A percentile compares a stretch with the other conserved stretches of the same genome.
phyloP scores from a whole-genome alignment of 305 asterid genomes.

The Stenogyne calaminthoides region DNA sequence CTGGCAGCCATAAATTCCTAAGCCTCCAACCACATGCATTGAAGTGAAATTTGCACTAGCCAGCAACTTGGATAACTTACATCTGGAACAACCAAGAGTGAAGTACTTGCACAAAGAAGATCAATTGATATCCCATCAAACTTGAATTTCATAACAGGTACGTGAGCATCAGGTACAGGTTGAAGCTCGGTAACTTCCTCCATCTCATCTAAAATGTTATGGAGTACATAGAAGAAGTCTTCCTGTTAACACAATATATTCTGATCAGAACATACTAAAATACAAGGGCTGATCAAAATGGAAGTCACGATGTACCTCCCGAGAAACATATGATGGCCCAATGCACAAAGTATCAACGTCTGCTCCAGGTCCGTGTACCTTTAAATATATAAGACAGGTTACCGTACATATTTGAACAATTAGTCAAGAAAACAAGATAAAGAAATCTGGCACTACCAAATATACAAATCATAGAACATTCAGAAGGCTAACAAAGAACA shows the following conservation, averaged over 20 bases:
- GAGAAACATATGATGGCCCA: conserved; percentile 87
- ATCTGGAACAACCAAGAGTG: conserved; percentile 84
- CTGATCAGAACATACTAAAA: conserved; percentile 8
- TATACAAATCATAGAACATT: neutral
- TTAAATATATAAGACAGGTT: conserved; percentile 15
- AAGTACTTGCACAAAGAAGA: conserved; percentile 89
- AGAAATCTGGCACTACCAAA: neutral
- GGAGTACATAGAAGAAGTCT: conserved; percentile 84
- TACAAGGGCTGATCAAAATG: conserved; percentile 1
- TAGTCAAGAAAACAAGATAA: neutral
- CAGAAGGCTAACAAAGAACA: neutral
- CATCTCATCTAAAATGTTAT: conserved; percentile 62
- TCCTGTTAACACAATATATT: conserved; percentile 46
- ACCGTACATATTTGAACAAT: neutral
- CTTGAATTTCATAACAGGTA: conserved; percentile 96
- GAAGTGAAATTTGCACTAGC: neutral
- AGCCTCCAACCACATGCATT: conserved; percentile 2
- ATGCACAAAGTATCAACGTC: conserved; percentile 91
- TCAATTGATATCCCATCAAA: conserved; percentile 93
- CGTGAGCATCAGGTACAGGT: conserved; percentile 98
- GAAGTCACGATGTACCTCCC: conserved; percentile 55
- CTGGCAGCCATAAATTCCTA: neutral
- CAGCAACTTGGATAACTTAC: conserved; percentile 46
- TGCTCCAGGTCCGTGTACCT: conserved; percentile 99
- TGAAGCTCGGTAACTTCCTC: conserved; percentile 90